A percentile compares a stretch with the other conserved stretches of the same genome.
These are phyloP conservation scores for Parmales sp. DNA, from an alignment of 108 stramenopile genomes.

Conservation along the genomic window DNA sequence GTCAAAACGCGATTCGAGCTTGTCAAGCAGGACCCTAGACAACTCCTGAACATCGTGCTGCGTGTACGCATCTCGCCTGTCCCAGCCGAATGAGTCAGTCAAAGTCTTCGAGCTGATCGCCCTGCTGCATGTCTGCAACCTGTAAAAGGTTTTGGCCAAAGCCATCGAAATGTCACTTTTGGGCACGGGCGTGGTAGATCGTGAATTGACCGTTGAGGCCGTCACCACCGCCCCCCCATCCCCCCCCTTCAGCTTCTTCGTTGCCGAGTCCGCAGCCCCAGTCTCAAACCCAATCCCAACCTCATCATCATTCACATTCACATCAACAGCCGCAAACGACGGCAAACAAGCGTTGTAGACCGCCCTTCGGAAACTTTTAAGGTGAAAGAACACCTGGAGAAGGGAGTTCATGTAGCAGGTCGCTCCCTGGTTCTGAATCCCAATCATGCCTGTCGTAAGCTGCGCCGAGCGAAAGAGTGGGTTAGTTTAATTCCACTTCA, in stretches of 20 bases:
- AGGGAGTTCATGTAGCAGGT: constrained; percentile 98
- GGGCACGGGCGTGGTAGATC: no score
- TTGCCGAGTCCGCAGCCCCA: no score
- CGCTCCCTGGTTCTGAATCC: constrained; percentile 93
- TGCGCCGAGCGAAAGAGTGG: no score
- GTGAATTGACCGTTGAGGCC: no score
- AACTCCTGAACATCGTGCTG: constrained; percentile 4
- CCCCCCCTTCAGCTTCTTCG: no score
- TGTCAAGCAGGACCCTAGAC: not conserved
- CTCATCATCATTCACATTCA: no score
- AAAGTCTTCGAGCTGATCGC: not conserved
- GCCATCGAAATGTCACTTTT: not conserved
- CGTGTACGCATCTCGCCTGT: not conserved
- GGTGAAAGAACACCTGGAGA: constrained; percentile 76
- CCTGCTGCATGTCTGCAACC: not conserved
- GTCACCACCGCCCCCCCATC: no score
- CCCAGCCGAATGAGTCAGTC: not conserved
- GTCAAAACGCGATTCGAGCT: not conserved
- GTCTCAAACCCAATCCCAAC: no score
- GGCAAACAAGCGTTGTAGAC: no score
- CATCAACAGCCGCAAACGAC: no score
- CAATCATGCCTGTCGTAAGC: constrained; percentile 33
- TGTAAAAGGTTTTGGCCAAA: not conserved
- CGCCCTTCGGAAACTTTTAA: not conserved
- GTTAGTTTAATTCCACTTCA: no score